Evolutionary conservation across 331 rosid species (phyloP).

Genomic region (Malus hybrid): DNA sequence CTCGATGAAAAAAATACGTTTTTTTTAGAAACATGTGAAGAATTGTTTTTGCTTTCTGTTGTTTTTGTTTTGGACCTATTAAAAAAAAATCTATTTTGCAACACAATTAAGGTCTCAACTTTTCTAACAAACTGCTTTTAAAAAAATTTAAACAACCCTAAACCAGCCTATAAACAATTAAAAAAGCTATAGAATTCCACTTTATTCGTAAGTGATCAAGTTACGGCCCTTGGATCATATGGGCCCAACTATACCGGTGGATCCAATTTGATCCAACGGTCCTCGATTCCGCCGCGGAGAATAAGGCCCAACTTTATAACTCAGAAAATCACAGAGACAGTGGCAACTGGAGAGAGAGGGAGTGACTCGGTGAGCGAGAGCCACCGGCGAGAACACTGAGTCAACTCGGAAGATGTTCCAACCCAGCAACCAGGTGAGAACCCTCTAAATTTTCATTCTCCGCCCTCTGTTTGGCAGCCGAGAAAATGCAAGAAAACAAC

Average conservation of each 20-base stretch:
- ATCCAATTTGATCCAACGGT: not conserved
- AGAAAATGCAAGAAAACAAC: not conserved
- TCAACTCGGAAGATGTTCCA: constrained; percentile 33
- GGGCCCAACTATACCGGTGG: not conserved
- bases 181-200: not conserved
- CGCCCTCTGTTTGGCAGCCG: constrained; percentile 1
- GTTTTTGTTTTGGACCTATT: too few species aligned
- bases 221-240: not conserved
- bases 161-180: not conserved
- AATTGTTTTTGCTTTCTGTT: rapidly evolving
- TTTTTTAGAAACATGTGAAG: too few species aligned
- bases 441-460: not conserved
- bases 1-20: too few species aligned
- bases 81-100: too few species aligned
- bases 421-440: constrained; percentile 33
- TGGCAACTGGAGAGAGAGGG: not conserved
- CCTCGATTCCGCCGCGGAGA: not conserved
- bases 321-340: not conserved
- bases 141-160: too few species aligned
- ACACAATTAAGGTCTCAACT: too few species aligned
- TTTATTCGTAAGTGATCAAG: not conserved
- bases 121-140: too few species aligned
- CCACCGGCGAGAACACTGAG: not conserved
- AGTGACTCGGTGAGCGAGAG: not conserved
- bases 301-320: not conserved